Base-by-base conservation (phyloP, 2,329 filamentous ascomycete genomes). In the Paraphoma sp. region DNA sequence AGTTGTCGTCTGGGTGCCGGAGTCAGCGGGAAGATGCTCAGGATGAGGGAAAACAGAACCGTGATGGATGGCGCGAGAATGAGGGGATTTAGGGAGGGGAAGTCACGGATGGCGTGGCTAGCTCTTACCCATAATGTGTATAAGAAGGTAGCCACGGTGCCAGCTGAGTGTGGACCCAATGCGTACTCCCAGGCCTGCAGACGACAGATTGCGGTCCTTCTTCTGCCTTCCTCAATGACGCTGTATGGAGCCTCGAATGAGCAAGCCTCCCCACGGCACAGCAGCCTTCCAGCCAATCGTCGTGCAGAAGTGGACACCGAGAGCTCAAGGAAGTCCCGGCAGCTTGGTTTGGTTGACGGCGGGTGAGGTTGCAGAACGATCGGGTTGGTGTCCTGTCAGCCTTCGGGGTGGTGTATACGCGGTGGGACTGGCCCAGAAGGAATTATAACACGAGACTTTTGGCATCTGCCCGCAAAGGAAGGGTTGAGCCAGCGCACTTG, bases 161-260 rank as follows among this genome's bases (percentile, higher is more conserved):
- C 65, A 73, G 72, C 71, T 74, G 67, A 72, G 63, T 57, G 61
- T 59, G 59, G 66, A 62, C 63, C 68, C 64, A 63, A 63, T 67
- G 66, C 64, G 44, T 36, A 49, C 33, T 36, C 33, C 33, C 48
- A 51, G 62, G 59, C 64, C 66, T 72, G 70, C 70, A 73, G 69
- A 64, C 51, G 51, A 52, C 63, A 61, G 60, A 68, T 70, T 72
- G 70, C 71, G 52, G 59, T 48, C 57, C 61, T 70, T 68, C 58
- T 65, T 65, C 64, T 70, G 68, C 70, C 70, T 72, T 70, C 62
- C 58, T 62, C 63, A 64, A 70, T 69, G 71, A 69, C 68, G 69
- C 65, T 64, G 63, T 59, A 64, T 67, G 60, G 60, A 62, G 54
- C 64, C 65, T 67, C 56, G 64, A 71, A 53, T 56, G 62, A 70